Evolutionary conservation across 257 asterid genomes (phyloP).

Genomic region (Voacanga thouarsii): DNA sequence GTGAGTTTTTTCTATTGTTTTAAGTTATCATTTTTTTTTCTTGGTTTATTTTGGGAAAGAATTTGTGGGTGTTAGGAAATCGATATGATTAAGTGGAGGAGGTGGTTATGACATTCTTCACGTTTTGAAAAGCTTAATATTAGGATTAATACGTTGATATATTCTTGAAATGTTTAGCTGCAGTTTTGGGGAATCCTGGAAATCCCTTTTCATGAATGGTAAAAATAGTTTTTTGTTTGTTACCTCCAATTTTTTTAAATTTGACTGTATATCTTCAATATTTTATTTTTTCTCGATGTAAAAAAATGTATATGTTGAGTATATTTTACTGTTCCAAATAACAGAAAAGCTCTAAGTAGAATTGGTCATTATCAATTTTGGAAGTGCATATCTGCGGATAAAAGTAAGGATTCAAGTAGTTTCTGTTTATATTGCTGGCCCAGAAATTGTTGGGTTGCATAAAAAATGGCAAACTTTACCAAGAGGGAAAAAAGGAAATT

Average conservation of each 20-base stretch:
- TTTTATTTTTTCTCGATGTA: background rate
- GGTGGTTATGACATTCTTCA: too few species aligned
- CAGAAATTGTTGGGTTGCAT: background rate
- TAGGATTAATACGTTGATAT: background rate
- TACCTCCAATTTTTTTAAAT: background rate
- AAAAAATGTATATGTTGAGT: background rate
- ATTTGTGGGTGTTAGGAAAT: conserved; percentile 3
- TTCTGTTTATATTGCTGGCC: background rate
- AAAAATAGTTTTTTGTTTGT: background rate
- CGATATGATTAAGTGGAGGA: too few species aligned
- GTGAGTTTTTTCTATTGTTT: too few species aligned
- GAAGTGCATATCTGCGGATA: background rate
- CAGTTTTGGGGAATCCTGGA: background rate
- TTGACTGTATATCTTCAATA: too few species aligned
- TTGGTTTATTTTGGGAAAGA: background rate
- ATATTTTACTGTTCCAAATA: background rate
- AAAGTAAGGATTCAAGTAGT: background rate
- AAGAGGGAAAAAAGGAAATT: too few species aligned
- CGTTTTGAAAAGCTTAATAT: background rate
- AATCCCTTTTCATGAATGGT: too few species aligned
- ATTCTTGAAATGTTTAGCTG: background rate
- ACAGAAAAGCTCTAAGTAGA: background rate
- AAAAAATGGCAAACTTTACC: background rate
- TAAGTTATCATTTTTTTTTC: too few species aligned
- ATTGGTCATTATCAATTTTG: background rate